phyloP scores from a whole-genome alignment of 257 asterid species.

The Scutellaria barbata region DNA sequence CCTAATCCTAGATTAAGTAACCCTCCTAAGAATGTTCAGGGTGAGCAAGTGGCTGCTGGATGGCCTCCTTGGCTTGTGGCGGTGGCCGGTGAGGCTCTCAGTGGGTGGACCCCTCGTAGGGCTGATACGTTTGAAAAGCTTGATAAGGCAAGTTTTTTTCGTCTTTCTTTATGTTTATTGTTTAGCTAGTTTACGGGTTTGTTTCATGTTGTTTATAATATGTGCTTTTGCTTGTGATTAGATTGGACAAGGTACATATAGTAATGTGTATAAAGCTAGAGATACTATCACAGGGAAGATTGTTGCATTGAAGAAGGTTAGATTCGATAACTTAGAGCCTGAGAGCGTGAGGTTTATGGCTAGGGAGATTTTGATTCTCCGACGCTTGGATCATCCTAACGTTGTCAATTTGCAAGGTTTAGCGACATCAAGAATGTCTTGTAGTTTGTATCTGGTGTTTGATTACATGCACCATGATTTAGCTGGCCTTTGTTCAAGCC shows the following conservation, averaged over 20 bases:
- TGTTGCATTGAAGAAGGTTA: slow-evolving; percentile 56
- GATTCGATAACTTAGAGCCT: slow-evolving; percentile 55
- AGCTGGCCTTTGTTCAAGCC: slow-evolving; percentile 60
- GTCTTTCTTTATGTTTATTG: not conserved
- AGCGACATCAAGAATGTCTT: slow-evolving; percentile 50
- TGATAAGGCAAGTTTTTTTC: slow-evolving; percentile 50
- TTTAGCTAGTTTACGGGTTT: not conserved
- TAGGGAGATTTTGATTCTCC: slow-evolving; percentile 53
- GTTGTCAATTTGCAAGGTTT: slow-evolving; percentile 46
- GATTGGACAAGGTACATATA: slow-evolving; percentile 63
- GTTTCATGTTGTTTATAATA: slow-evolving; percentile 10
- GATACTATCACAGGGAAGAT: slow-evolving; percentile 43
- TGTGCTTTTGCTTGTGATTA: slow-evolving; percentile 10
- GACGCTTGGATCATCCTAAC: slow-evolving; percentile 56
- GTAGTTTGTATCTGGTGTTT: slow-evolving; percentile 60
- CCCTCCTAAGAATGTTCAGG: slow-evolving; percentile 63
- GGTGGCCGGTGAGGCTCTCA: slow-evolving; percentile 74
- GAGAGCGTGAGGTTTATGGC: slow-evolving; percentile 61
- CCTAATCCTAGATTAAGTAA: slow-evolving; percentile 80
- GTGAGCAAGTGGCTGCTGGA: slow-evolving; percentile 70
- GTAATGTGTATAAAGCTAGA: slow-evolving; percentile 54
- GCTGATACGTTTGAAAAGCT: slow-evolving; percentile 61
- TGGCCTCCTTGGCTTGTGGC: slow-evolving; percentile 77
- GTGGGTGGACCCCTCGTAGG: slow-evolving; percentile 66
- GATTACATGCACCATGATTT: slow-evolving; percentile 77